Evolutionary conservation across 176 grass and related monocot genomes (phyloP), one percentile per base, ranked within the genome.

Genomic region (Musa acuminata): DNA sequence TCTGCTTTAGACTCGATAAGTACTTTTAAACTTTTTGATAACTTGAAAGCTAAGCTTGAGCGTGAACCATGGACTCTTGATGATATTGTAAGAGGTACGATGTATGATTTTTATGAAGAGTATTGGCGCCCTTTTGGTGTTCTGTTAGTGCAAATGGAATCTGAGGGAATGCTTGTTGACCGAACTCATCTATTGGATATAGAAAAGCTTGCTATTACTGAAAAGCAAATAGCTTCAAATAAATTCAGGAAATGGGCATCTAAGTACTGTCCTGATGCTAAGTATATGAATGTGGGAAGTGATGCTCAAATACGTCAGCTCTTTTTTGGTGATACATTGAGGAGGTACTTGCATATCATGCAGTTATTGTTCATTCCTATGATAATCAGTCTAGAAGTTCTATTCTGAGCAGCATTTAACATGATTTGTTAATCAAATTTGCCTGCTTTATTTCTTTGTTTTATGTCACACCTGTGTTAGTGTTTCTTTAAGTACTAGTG

Each of bases 91-190:
- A 86, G 71, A 82, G 87, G 89, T 75, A 87, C 84, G 71, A 72
- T 96, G 92, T 90, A 87, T 72, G 89, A 96, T 80, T 92, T 96
- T 60, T 96, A 96, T 21, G 82, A 92, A 78, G 83, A 96, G 72
- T 92, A 89, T 65, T 96, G 92, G 92, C 80, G 87, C n/a, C 89
- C 89, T 9, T 96, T 92, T 74, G 89, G 87, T 58, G 75, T 72
- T 76, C 51, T 96, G 76, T 82, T 96, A 67, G 89, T 87, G 16
- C 83, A 92, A 75, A 96, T 96, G 92, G 92, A 96, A 84, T 86
- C 87, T 67, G 83, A 82, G 64, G 92, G 92, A 79, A 89, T 92
- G 82, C 87, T 87, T 78, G 92, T 96, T 2, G 85, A 96, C 62
- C 78, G 87, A 78, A 54, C 43, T 82, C 83, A 90, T 81, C 87